Conservation (phyloP, 805 yeast genomes). For the Saturnispora silvae region DNA sequence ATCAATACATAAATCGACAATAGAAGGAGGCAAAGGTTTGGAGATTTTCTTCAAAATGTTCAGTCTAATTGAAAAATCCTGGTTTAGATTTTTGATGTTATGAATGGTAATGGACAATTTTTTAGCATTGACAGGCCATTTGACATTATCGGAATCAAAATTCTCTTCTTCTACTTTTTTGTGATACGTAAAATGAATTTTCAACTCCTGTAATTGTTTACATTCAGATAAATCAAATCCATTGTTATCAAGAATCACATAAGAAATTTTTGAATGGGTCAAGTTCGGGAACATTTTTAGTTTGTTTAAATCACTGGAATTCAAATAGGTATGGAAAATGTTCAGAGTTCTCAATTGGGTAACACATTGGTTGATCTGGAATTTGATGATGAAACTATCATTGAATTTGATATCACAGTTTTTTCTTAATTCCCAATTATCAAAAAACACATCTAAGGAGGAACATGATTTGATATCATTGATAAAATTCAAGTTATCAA, state of each 20-base stretch:
- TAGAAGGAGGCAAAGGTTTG: conserved; percentile 21
- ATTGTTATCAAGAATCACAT: conserved; percentile 20
- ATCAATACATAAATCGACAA: conserved; percentile 22
- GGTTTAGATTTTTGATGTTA: conserved; percentile 21
- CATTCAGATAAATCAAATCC: conserved; percentile 24
- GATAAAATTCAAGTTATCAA: conserved; percentile 22
- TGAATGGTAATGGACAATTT: conserved; percentile 23
- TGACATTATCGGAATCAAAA: conserved; percentile 11
- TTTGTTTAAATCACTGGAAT: conserved; percentile 19
- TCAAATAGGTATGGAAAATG: conserved; percentile 23
- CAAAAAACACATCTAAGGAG: conserved; percentile 23
- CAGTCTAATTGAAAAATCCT: conserved; percentile 21
- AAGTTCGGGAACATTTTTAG: conserved; percentile 22
- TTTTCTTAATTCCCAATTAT: conserved; percentile 24
- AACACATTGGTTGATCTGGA: conserved; percentile 14
- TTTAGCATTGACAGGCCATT: conserved; percentile 22
- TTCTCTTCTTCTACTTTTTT: conserved; percentile 11
- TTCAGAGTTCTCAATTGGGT: conserved; percentile 18
- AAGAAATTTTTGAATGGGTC: conserved; percentile 22
- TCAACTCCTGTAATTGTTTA: conserved; percentile 20
- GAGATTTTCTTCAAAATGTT: conserved; percentile 20
- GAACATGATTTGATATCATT: conserved; percentile 16
- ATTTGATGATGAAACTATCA: conserved; percentile 16
- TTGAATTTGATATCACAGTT: conserved; percentile 20
- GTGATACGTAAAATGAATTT: conserved; percentile 23